Evolutionary conservation across 768 basidiomycete genomes (phyloP).

Genomic region (Tylopilus sp.): DNA sequence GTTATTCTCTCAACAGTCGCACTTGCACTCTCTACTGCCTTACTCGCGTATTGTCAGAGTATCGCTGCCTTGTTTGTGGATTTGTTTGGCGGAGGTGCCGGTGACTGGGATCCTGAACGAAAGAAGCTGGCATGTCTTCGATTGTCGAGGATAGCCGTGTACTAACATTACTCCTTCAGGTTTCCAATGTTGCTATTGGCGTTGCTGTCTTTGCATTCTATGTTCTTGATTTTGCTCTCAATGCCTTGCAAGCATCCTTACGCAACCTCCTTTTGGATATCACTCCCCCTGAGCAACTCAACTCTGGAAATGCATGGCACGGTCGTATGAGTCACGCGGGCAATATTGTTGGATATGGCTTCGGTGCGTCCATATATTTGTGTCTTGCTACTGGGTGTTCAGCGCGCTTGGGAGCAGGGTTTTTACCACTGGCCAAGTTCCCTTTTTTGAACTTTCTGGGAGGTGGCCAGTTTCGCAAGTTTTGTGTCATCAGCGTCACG

Average conservation of each 20-base stretch:
- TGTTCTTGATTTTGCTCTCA: slow-evolving; percentile 93
- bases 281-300: slow-evolving; percentile 84
- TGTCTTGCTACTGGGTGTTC: slow-evolving; percentile 2
- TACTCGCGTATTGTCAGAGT: slow-evolving; percentile 78
- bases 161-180: slow-evolving; percentile 37
- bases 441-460: slow-evolving; percentile 79
- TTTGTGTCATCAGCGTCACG: slow-evolving; percentile 81
- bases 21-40: slow-evolving; percentile 72
- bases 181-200: slow-evolving; percentile 67
- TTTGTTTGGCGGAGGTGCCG: slow-evolving; percentile 66
- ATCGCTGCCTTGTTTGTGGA: slow-evolving; percentile 76
- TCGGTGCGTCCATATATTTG: slow-evolving; percentile 49
- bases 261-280: slow-evolving; percentile 92
- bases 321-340: slow-evolving; percentile 96
- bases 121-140: slow-evolving; percentile 48
- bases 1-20: slow-evolving; percentile 83
- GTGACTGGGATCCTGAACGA: slow-evolving; percentile 84
- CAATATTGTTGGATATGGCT: slow-evolving; percentile 91
- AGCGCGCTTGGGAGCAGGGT: slow-evolving; percentile 48
- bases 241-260: slow-evolving; percentile 89
- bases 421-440: slow-evolving; percentile 79
- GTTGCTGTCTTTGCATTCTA: slow-evolving; percentile 92
- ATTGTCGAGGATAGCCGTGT: not conserved
- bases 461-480: slow-evolving; percentile 93
- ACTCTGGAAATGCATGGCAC: slow-evolving; percentile 96